Base-by-base conservation (phyloP, 495 filamentous ascomycete species). In the Gamarada debralockiae region DNA sequence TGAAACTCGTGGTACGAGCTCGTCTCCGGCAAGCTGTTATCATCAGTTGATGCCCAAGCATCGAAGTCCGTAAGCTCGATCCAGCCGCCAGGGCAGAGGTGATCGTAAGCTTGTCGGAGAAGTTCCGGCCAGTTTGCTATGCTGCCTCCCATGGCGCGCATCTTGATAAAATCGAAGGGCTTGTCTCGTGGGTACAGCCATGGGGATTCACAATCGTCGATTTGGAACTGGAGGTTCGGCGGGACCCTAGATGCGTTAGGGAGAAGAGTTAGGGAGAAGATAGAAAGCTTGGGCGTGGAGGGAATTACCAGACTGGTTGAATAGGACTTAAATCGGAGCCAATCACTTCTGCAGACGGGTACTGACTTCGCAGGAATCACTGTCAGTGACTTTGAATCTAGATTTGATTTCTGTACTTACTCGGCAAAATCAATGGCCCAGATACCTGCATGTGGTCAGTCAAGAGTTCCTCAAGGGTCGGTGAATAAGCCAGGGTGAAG, bases 61-160 rank as follows among this genome's bases (percentile, higher is more conserved):
- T 47, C 53, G 55, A 58, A 80, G 51, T 82, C 78, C 58, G 77
- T 71, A 15, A 75, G 58, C 57, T 82, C 78, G 29, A 76, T 58
- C 73, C 74, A 82, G 39, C 14, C 14, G 10, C 3, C 14, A 18
- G 18, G 8, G 1, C 18, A 10, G 20, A 79, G 57, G 60, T 71
- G 64, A 25, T 70, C 61, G 48, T 65, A 74, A 22, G 68, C 65
- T 18, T 69, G 56, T n/a, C 54, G 47, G 61, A 79, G 67, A 20
- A 77, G 59, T 27, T 53, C 51, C 8, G 56, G 61, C 66, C 68
- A 72, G 60, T 73, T 66, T 1, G 52, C 50, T 29, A 78, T 70
- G 40, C 61, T 71, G 57, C 66, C 67, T 17, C 62, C 57, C 58
- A 78, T 62, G 23, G 65, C 47, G 12, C 77, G 67, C 4, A 60